Base-by-base conservation (phyloP, 2,329 filamentous ascomycete genomes). In the Alternaria conjuncta region DNA sequence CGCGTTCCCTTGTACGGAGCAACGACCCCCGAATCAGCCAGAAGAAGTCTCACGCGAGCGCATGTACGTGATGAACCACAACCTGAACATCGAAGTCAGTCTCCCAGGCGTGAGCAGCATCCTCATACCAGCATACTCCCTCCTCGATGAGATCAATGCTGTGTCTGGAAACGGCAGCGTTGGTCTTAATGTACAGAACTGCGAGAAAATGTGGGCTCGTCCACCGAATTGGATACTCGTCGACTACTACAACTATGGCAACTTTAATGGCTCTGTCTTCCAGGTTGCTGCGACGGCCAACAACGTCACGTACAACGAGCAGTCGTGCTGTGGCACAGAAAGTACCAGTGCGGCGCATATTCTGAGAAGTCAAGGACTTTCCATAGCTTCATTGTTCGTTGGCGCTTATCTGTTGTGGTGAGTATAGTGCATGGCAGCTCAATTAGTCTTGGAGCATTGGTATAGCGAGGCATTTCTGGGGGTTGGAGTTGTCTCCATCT, bases 31-130 rank as follows among this genome's bases (percentile, higher is more conserved):
- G 0, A 82, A 87, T 46, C 82, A 96, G 61, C 73, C 82, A 3
- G 74, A 77, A 0, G 80, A 85, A 3, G 84, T 87, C 8, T 76
- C 76, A 0, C 82, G 84, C 61, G 84, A 89, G 28, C 86, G 89
- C 46, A 85, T 97, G 80, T 96, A 94, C 77, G 86, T 97, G 75
- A 87, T 91, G 73, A 97, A 97, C 80, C 94, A 97, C 83, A 97
- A 97, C 77, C 86, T 97, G 62, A 97, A 97, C 78, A 86, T 90
- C 63, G 82, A 85, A 4, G 57, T 77, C n/a, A 45, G 25, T 4
- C 47, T 72, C 2, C 32, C 60, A 5, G 64, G 65, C 20, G 9
- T 41, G 36, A 87, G 89, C 82, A 28, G 44, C n/a, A 85, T 79
- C 30, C 66, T 79, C 10, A 70, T 80, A 13, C 78, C 78, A 0